These are phyloP conservation scores for Xylariomycetidae sp. DNA, from an alignment of 2,329 filamentous ascomycete genomes.

Conservation along the genomic window DNA sequence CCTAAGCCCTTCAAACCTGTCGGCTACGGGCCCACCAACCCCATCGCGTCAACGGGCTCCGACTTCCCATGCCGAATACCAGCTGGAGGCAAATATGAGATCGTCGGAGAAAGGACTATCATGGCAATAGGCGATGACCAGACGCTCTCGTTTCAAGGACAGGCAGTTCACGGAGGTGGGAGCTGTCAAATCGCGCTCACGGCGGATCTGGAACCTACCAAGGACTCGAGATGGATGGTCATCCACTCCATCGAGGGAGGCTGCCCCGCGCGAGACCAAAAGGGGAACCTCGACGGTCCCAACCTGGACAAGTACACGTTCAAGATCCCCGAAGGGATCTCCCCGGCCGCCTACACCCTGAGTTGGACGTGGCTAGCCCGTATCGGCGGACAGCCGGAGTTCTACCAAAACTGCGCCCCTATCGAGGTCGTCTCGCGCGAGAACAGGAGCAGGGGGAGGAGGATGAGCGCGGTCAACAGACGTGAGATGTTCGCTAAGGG, in stretches of 20 bases:
- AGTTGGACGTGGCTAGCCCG: constrained; percentile 71
- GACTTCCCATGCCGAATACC: constrained; percentile 69
- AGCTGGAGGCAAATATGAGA: constrained; percentile 29
- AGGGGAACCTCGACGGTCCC: constrained; percentile 43
- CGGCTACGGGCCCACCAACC: constrained; percentile 47
- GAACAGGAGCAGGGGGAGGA: constrained; percentile 10
- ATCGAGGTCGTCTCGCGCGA: constrained; percentile 43
- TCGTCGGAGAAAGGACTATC: constrained; percentile 39
- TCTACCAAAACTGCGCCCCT: constrained; percentile 74
- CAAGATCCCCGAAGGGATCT: constrained; percentile 53
- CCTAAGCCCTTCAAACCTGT: constrained; percentile 49
- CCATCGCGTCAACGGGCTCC: constrained; percentile 47
- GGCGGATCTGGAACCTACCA: constrained; percentile 50
- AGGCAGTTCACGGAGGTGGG: constrained; percentile 56
- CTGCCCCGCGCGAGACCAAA: constrained; percentile 51
- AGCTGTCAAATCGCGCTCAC: constrained; percentile 71
- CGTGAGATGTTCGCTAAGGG: constrained; percentile 14
- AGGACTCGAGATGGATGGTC: constrained; percentile 59
- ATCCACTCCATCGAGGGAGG: constrained; percentile 68
- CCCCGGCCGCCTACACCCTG: constrained; percentile 61
- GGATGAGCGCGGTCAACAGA: constrained; percentile 4
- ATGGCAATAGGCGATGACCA: constrained; percentile 49
- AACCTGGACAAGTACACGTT: constrained; percentile 49
- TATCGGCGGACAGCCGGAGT: constrained; percentile 65
- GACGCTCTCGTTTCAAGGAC: constrained; percentile 7